Evolutionary conservation across 192 early-diverging fungal species (phyloP), one percentile per base, ranked within the genome.

Genomic region (Rhizoclosmatium globosum): DNA sequence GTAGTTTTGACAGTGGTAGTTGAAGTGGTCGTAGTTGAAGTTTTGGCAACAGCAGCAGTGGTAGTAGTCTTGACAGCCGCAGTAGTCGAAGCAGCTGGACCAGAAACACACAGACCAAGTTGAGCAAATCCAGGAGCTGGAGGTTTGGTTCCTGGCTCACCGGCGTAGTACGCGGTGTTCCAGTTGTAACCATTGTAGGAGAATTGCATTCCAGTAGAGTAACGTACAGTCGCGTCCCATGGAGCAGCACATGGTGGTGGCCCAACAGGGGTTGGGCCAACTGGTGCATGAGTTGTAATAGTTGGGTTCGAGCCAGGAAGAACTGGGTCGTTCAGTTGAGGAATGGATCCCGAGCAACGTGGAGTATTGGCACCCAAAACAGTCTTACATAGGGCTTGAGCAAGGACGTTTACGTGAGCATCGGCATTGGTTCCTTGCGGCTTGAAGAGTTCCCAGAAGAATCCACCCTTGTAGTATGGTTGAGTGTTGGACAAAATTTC

Each of bases 401-500:
- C 59, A 43, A 74, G 61, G 62, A 74, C 38, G 60, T 74, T 44
- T 56, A 7, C 43, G 57, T 44, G 17, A 43, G 72, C 31, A 43
- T 74, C 61, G 72, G 21, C 60, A 38, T 17, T 31, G 59, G 56
- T 17, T 7, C 72, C 72, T n/a, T 47, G 43, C 4, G 47, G 19
- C 48, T 71, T 71, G 69, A 56, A 71, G 21, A 58, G 17, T 43
- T 71, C 69, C 69, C 69, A 71, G 21, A 71, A 50, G 38, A 71
- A 41, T 43, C 47, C 69, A 41, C 47, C 69, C 59, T 74, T 74
- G 72, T 74, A 74, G 59, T 74, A 64, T 19, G 72, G 72, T 43
- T 74, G 72, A 23, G 43, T 45, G 72, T 60, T 62, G 46, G 66
- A 43, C 66, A 47, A 45, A 19, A 68, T 68, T 17, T 39, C 21